phyloP scores from a whole-genome alignment of 139 green algal species.

The Haematococcus lacustris region DNA sequence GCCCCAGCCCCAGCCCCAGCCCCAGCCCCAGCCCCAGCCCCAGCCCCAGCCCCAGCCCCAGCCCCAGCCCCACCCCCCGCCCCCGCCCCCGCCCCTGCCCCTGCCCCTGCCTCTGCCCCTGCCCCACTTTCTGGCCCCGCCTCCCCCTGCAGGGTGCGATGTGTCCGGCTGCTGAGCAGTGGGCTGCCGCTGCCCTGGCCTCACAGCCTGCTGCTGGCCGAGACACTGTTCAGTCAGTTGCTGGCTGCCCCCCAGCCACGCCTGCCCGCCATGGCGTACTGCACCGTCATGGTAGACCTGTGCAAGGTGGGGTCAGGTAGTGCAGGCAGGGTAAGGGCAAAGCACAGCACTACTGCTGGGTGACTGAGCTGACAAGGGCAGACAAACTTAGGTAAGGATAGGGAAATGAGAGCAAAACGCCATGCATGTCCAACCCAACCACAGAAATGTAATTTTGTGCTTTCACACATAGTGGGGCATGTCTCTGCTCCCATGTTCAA shows the following conservation, averaged over 20 bases:
- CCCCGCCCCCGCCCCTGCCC: too few species aligned
- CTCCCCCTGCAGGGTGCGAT: slow-evolving; percentile 44
- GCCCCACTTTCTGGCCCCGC: slow-evolving; percentile 2
- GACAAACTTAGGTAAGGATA: too few species aligned
- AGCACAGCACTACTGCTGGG: too few species aligned
- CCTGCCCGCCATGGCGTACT: slow-evolving; percentile 76
- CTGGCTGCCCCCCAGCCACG: slow-evolving; percentile 59
- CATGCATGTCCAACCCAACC: too few species aligned
- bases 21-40: neutral
- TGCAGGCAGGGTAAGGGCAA: neutral
- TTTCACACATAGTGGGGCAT: too few species aligned
- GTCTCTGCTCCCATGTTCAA: too few species aligned
- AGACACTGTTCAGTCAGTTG: slow-evolving; percentile 84
- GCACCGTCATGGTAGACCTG: slow-evolving; percentile 75
- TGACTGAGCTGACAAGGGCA: too few species aligned
- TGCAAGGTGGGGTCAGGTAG: slow-evolving; percentile 46
- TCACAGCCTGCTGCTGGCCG: slow-evolving; percentile 58
- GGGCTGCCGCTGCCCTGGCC: slow-evolving; percentile 54
- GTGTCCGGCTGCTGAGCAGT: slow-evolving; percentile 43
- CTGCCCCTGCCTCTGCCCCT: too few species aligned
- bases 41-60: neutral
- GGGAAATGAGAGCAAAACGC: too few species aligned
- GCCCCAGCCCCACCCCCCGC: neutral
- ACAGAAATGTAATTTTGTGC: too few species aligned
- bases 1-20: neutral